Base-by-base conservation (phyloP, 1,284 basidiomycete genomes). In the Ceratobasidium sp. region DNA sequence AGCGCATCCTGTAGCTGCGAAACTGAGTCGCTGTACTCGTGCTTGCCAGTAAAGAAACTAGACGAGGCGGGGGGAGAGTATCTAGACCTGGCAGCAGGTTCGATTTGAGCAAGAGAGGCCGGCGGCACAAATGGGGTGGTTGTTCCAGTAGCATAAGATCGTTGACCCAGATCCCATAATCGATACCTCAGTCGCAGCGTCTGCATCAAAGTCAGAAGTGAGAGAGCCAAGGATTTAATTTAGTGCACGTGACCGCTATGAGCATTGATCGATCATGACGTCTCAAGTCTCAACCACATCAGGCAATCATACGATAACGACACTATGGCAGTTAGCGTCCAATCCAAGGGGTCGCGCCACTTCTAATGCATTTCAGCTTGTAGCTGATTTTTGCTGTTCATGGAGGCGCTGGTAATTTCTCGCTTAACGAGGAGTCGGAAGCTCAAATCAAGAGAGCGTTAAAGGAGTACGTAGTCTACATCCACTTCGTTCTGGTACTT, bases 41-140 rank as follows among this genome's bases (percentile, higher is more conserved):
- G 87, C 60, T 92, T 90, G n/a, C 91, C 92, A n/a, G 95, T 95
- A 85, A 94, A 98, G 86, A 96, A 97, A 66, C 90, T 90, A 20
- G 93, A 88, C 1, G 94, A 92, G 2, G 80, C 75, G 0, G 86
- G 87, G 23, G 71, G 58, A 26, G 71, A 60, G 33, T 63, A 74
- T 74, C 45, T 63, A n/a, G 45, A 49, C 20, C 28, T 74, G 35
- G 39, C 26, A 33, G n/a, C 26, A 5, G 51, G 6, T 11, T 63
- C 71, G n/a, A 63, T 31, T 7, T 13, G 23, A 5, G 71, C 42
- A 13, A 74, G 56, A 53, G 71, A 74, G 20, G 58, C 20, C 8
- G 71, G 60, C 20, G 71, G 71, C 28, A 74, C 71, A 63, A 74
- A 74, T 37, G 26, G 56, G 13, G 71, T 26, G 7, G 37, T 73